Percentiles rank a stretch among this genome's conserved stretches.
Conservation (phyloP, 257 asterid species). For the Datura wrightii region DNA sequence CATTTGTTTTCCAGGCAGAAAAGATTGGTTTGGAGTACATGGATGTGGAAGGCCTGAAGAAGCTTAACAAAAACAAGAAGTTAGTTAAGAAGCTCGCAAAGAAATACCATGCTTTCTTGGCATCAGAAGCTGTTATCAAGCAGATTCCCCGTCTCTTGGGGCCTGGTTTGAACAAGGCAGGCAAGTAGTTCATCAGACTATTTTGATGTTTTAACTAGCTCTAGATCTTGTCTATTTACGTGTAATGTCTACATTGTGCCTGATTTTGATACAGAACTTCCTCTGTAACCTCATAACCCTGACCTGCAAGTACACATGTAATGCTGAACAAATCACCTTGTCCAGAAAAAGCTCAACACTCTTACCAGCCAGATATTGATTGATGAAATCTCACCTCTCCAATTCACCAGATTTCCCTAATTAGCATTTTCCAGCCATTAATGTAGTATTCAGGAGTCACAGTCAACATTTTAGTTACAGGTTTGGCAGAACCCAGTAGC, state of each 20-base stretch:
- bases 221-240: not conserved
- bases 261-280: not conserved
- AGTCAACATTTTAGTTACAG: too few species aligned
- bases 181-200: slow-evolving; percentile 4
- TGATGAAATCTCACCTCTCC: not conserved
- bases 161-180: slow-evolving; percentile 29
- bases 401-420: not conserved
- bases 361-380: not conserved
- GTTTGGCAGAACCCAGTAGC: too few species aligned
- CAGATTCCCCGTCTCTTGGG: slow-evolving; percentile 32
- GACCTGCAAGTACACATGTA: not conserved
- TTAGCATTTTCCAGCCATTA: not conserved
- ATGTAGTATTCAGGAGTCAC: not conserved
- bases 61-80: slow-evolving; percentile 31
- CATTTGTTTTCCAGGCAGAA: slow-evolving; percentile 10
- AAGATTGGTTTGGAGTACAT: slow-evolving; percentile 28
- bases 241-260: not conserved
- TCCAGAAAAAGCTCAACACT: not conserved
- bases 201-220: not conserved
- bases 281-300: not conserved
- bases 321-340: not conserved
- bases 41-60: slow-evolving; percentile 25
- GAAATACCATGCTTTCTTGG: slow-evolving; percentile 29
- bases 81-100: slow-evolving; percentile 22
- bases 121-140: slow-evolving; percentile 32